Base-by-base conservation (phyloP, 257 asterid species). In the Petunia axillaris region DNA sequence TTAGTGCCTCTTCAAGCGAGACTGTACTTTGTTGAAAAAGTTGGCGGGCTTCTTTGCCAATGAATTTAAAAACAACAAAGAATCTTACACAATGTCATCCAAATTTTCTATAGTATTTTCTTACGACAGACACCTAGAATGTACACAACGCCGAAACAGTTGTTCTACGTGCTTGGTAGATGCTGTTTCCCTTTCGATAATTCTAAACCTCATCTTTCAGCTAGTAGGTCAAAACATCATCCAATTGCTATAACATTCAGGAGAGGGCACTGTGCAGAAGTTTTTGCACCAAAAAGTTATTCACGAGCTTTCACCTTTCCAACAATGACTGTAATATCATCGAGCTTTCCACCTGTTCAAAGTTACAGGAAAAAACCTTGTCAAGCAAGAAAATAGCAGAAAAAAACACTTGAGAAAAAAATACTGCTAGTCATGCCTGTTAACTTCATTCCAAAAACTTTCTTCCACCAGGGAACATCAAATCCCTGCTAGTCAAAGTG, bases 391-490 rank as follows among this genome's bases (percentile, higher is more conserved):
- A 39, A 13, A 37, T 0, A 1, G 0, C 11, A 38, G 40, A 65
- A 70, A 6, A 4, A 53, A 8, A 39, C 50, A 16, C 39, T 2
- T 44, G 3, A 36, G 13, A 11, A 9, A 37, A 3, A 8, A 57
- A 52, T 62, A 3, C 9, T 36, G n/a, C 8, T 82, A 50, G 57
- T 62, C 89, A 6, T 89, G 87, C 97, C 97, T 88, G 96, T 92
- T 73, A 94, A 85, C 87, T 90, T 90, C 98, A 90, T 89, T 78
- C 96, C 96, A 84, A 94, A 52, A 8, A 80, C 44, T 87, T 91
- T 94, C 91, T 93, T 94, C 95, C 95, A 93, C 93, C 90, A 91
- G 35, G 97, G 97, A 80, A 91, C 94, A 70, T 91, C 97, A 78
- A 89, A 85, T 16, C 94, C 98, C 98, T 94, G 88, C 55, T 52